Evolutionary conservation across 441 rosid genomes (phyloP), one percentile per base, ranked within the genome.

Genomic region (Gossypium davidsonii): DNA sequence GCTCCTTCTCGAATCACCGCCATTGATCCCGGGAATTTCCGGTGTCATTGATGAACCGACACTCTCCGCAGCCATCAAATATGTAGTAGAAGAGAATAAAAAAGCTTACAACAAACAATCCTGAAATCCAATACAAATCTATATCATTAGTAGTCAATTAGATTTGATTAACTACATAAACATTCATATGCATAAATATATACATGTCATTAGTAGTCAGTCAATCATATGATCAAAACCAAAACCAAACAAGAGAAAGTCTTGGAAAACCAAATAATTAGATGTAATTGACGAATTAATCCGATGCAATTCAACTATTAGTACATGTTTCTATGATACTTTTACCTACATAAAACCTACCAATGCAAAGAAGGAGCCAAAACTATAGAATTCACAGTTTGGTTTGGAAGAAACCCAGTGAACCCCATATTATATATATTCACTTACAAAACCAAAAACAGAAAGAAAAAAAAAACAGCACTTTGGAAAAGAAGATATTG

Each of bases 51-150:
- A 77, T 70, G 79, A 77, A 79, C 39, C 73, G 23, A 59, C 17
- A 70, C 76, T 76, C 75, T 79, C 84, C 80, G 78, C 86, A 44
- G 90, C 93, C 97, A 90, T 94, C 37, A 67, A 67, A 61, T 72
- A 76, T 65, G 70, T 21, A 61, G 66, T 56, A 67, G 57, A 63
- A 60, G 69, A 65, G 72, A 79, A 65, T 2, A 39, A 20, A 73
- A 25, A 71, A 21, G 11, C 14, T 58, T 55, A 55, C 44, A 76
- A 71, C 44, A 63, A 15, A 53, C 61, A 44, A 58, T 49, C 76
- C 82, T 64, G 65, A 15, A 72, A 72, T 77, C 12, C 39, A 69
- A 73, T 49, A 58, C 57, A 65, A 14, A 61, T 34, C 59, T 46
- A 52, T 55, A 7, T 71, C 34, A 71, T 4, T 26, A 8, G 49